Evolutionary conservation across 2,329 filamentous ascomycete genomes (phyloP).

Genomic region (Neobulgaria alba): DNA sequence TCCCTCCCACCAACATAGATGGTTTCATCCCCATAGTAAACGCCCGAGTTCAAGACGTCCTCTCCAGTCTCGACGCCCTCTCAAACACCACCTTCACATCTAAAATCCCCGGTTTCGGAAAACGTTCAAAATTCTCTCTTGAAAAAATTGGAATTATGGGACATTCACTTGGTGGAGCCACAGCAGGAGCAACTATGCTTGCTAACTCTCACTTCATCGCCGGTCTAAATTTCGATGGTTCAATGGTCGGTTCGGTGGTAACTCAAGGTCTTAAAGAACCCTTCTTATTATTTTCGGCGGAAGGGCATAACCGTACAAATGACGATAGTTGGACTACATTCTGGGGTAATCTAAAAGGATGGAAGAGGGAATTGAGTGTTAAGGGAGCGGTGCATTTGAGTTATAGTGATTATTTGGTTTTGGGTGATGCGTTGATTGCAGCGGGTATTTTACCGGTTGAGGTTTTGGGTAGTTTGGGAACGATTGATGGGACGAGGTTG

Average conservation of each 20-base stretch:
- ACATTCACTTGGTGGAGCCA: conserved; percentile 26
- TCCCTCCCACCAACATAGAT: too few species aligned
- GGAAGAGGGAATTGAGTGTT: conserved; percentile 17
- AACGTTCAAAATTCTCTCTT: background rate
- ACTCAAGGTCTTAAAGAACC: conserved; percentile 21
- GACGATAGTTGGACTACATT: conserved; percentile 13
- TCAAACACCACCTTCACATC: conserved; percentile 1
- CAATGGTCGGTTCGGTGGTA: conserved; percentile 22
- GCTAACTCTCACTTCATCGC: conserved; percentile 25
- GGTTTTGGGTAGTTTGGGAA: conserved; percentile 11
- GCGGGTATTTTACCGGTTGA: background rate
- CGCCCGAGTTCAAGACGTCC: conserved; percentile 12
- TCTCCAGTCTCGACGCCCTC: conserved; percentile 12
- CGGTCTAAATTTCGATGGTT: conserved; percentile 32
- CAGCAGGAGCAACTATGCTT: conserved; percentile 26
- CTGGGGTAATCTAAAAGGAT: conserved; percentile 15
- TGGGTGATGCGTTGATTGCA: conserved; percentile 11
- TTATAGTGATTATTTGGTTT: conserved; percentile 14
- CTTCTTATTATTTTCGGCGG: conserved; percentile 27
- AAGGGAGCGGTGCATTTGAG: conserved; percentile 9
- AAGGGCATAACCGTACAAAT: conserved; percentile 19
- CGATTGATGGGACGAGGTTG: conserved; percentile 17
- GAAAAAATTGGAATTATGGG: conserved; percentile 12
- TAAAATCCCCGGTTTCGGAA: conserved; percentile 7
- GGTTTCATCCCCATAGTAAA: too few species aligned